Evolutionary conservation across 1,284 basidiomycete species (phyloP), one percentile per base, ranked within the genome.

Genomic region (Cryptococcus sp.): DNA sequence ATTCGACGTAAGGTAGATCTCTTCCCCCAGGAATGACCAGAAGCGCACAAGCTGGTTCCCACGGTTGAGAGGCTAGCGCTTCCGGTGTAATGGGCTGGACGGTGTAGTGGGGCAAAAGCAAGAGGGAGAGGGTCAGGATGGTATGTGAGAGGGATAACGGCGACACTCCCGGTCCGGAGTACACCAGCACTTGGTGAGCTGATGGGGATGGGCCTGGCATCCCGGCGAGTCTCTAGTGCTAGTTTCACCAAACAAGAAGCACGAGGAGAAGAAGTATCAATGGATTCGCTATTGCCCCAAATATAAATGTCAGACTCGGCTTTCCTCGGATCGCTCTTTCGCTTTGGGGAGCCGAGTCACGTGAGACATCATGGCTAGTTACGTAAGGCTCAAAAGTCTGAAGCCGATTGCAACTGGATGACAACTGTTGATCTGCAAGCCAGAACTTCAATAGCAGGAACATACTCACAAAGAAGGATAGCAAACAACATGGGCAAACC

Each of bases 101-200:
- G 16, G 89, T 85, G 75, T 93, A 93, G 74, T 88, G 84, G 0
- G 90, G 87, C 8, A 82, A 69, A 16, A 93, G 84, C 35, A 88
- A 72, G 7, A 83, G 78, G 39, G 83, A 82, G 35, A 93, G 83
- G 8, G 82, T 81, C 1, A 81, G 72, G 39, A 87, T 74, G 1
- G 85, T 82, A 67, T 86, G 81, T 1, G 83, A 80, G 39, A 87
- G 77, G 2, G 88, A 87, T 11, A 83, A 73, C 46, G 82, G 82
- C 25, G 83, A 81, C 19, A 86, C 84, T 54, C 90, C 87, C 22
- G 88, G 85, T 3, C 87, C 88, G 47, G 87, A 82, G 76, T 91
- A 91, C 45, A 92, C 84, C 57, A 93, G 84, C 19, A 93, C 88
- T 78, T 92, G 76, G 57, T 74, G 73, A 0, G 73, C 71, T 17